Base-by-base conservation (phyloP, 1,284 basidiomycete genomes). In the Tylopilus sp. region DNA sequence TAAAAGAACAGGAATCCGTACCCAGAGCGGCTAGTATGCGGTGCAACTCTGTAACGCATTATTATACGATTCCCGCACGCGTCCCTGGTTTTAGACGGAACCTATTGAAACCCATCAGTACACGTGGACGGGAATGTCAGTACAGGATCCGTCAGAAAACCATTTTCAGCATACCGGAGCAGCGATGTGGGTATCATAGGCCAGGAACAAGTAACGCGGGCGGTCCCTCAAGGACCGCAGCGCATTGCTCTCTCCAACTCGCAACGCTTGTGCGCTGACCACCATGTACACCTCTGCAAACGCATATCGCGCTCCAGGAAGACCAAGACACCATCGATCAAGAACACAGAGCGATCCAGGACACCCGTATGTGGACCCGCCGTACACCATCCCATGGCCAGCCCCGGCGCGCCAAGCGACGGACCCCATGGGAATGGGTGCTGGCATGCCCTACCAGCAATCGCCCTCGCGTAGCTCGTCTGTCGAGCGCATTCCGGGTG, bases 281-380 rank as follows among this genome's bases (percentile, higher is more conserved):
- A 49, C 57, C 19, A 77, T 73, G 74, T 60, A 70, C 60, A 18
- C 60, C 57, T 59, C 72, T 53, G 52, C 58, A 32, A 44, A 33
- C n/a, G 55, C 58, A 10, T 53, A 63, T 53, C 74, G 53, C 55
- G 22, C 61, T 22, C 61, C 66, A 53, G 62, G 64, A 36, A 62
- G 62, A 53, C 60, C 76, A n/a, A 67, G 57, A 36, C 67, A 64
- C 47, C 47, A 49, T 0, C 64, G 64, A 33, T 70, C 64, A 39
- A 65, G 69, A 39, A n/a, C 69, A 26, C 64, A 65, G 8, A 76
- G 76, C 59, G 78, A 77, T 55, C 73, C 77, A 39, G 70, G 68
- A 26, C 67, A 74, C n/a, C 16, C 64, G 0, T 65, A 67, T 54
- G 64, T 70, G 32, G 54, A 58, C 15, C 74, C 71, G 16, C 77